Conservation (phyloP, 805 yeast genomes). For the Isabelozyma heimii region DNA sequence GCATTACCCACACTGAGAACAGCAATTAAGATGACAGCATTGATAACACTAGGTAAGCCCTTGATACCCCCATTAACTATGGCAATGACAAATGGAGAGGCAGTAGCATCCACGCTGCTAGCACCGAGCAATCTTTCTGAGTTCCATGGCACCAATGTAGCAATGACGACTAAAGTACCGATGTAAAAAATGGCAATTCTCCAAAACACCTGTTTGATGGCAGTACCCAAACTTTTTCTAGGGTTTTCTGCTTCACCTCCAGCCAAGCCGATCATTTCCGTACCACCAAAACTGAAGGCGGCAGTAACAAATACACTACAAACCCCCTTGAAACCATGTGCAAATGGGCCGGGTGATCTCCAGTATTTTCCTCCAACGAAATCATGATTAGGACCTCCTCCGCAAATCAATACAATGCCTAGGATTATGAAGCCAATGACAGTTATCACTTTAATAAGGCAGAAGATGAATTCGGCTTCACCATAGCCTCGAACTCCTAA, state of each 20-base stretch:
- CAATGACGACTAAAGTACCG: conserved; percentile 23
- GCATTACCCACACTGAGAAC: conserved; percentile 73
- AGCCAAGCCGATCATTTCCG: conserved; percentile 38
- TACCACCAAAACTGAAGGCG: conserved; percentile 34
- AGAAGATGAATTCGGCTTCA: conserved; percentile 32
- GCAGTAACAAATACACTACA: conserved; percentile 38
- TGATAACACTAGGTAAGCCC: conserved; percentile 64
- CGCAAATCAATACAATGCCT: conserved; percentile 34
- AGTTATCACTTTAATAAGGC: conserved; percentile 31
- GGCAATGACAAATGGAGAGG: conserved; percentile 80
- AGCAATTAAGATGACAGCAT: conserved; percentile 65
- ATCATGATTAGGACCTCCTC: conserved; percentile 34
- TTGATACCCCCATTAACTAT: conserved; percentile 59
- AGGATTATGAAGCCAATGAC: conserved; percentile 34
- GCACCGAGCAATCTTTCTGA: conserved; percentile 36
- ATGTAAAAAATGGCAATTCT: conserved; percentile 35
- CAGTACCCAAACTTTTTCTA: conserved; percentile 28
- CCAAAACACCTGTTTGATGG: conserved; percentile 39
- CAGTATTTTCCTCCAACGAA: conserved; percentile 34
- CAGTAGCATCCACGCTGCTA: conserved; percentile 53
- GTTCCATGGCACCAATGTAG: conserved; percentile 22
- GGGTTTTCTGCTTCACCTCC: conserved; percentile 47
- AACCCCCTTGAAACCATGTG: conserved; percentile 38
- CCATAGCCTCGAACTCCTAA: conserved; percentile 39
- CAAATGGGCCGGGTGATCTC: conserved; percentile 32